A percentile compares a stretch with the other conserved stretches of the same genome.
Evolutionary conservation across 495 filamentous ascomycete genomes (phyloP).

Genomic region (Hypoxylon subgilvum): DNA sequence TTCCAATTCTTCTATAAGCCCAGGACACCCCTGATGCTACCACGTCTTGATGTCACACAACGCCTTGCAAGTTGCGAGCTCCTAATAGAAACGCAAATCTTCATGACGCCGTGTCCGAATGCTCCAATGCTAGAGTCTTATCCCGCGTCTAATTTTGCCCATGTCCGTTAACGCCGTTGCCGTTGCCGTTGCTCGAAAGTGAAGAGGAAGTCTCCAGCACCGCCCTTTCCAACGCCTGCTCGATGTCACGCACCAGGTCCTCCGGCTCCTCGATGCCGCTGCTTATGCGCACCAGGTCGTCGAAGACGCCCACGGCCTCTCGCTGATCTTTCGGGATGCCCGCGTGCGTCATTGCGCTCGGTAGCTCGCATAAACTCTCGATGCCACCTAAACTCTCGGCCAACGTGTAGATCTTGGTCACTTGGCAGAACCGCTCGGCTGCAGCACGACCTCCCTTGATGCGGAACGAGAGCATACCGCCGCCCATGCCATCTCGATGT

Average conservation of each 20-base stretch:
- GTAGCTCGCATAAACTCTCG: slow-evolving; percentile 89
- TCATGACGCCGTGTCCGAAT: background rate
- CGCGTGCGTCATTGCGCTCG: slow-evolving; percentile 92
- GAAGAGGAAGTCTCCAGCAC: slow-evolving; percentile 54
- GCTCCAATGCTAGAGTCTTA: background rate
- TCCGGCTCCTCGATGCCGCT: slow-evolving; percentile 91
- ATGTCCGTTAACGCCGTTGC: slow-evolving; percentile 31
- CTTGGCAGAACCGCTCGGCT: slow-evolving; percentile 90
- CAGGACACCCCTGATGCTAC: no score
- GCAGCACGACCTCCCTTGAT: slow-evolving; percentile 86
- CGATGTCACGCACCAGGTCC: slow-evolving; percentile 82
- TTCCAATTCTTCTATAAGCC: no score
- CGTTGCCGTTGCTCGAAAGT: slow-evolving; percentile 49
- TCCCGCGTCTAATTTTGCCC: slow-evolving; percentile 7
- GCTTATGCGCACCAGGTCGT: slow-evolving; percentile 93
- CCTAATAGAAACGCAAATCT: no score
- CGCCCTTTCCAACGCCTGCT: slow-evolving; percentile 81
- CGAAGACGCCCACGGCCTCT: slow-evolving; percentile 91
- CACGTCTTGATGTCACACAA: no score
- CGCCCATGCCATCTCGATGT: slow-evolving; percentile 92
- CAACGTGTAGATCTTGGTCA: slow-evolving; percentile 86
- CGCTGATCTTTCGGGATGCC: slow-evolving; percentile 90
- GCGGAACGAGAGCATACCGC: slow-evolving; percentile 96
- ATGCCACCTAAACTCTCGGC: slow-evolving; percentile 94
- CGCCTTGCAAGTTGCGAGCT: no score